Conservation (phyloP, 371 early-diverging fungal species). For the Saksenaea oblongispora region DNA sequence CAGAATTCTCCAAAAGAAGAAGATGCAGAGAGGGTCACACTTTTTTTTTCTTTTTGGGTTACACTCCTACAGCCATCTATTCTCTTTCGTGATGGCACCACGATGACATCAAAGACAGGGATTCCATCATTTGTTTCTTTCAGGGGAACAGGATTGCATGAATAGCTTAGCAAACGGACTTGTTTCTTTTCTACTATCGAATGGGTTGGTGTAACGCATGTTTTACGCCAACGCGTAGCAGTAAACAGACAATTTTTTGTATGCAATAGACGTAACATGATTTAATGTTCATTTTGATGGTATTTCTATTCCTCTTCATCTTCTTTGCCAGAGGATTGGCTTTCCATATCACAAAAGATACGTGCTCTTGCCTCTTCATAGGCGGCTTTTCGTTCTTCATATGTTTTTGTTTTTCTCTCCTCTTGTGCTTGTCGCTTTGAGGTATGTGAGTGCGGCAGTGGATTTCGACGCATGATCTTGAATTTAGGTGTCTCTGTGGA, state of each 20-base stretch:
- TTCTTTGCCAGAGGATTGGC: constrained; percentile 2
- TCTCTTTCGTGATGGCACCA: too few species aligned
- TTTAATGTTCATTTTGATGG: background rate
- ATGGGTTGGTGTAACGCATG: too few species aligned
- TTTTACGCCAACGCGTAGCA: too few species aligned
- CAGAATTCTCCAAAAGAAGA: background rate
- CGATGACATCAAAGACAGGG: too few species aligned
- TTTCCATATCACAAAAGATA: constrained; percentile 66
- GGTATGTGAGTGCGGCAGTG: constrained; percentile 13
- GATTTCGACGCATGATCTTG: constrained; percentile 54
- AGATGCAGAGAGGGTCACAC: background rate
- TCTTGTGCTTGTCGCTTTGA: constrained; percentile 17
- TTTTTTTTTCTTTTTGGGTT: too few species aligned
- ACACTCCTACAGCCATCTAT: too few species aligned
- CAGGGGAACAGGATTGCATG: too few species aligned
- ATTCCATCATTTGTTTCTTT: too few species aligned
- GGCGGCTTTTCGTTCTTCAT: constrained; percentile 73
- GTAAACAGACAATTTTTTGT: too few species aligned
- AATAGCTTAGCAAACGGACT: too few species aligned
- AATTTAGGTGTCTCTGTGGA: constrained; percentile 35
- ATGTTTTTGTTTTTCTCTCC: constrained; percentile 57
- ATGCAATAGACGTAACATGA: too few species aligned
- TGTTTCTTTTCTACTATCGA: too few species aligned
- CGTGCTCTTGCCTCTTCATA: constrained; percentile 80
- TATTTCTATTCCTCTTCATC: background rate